These are phyloP conservation scores for Carex myosuroides DNA, from an alignment of 176 grass and related monocot genomes.

Conservation along the genomic window DNA sequence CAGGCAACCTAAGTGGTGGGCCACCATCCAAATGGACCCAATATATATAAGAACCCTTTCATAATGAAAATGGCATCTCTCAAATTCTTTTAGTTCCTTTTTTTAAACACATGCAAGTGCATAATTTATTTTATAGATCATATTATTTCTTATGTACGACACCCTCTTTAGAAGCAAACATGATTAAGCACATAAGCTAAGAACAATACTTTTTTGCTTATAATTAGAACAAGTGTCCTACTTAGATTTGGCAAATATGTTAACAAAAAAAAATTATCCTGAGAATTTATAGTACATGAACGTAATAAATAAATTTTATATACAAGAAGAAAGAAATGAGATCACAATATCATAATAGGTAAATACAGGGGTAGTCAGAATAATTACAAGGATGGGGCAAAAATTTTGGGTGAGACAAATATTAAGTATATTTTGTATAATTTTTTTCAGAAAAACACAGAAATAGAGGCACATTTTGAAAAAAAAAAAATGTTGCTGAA, in stretches of 20 bases:
- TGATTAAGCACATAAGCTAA: conserved; percentile 1
- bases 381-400: too few relatives aligned
- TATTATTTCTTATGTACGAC: neutral
- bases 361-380: too few relatives aligned
- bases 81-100: neutral
- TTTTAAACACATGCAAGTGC: neutral
- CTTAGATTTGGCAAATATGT: neutral
- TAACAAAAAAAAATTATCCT: neutral
- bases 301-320: too few relatives aligned
- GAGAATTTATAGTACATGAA: too few relatives aligned
- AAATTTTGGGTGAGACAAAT: too few relatives aligned
- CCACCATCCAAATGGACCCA: neutral
- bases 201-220: neutral
- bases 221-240: neutral
- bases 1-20: neutral
- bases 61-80: neutral
- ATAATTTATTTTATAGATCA: neutral
- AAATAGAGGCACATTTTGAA: too few relatives aligned
- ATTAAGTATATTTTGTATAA: too few relatives aligned
- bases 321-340: too few relatives aligned
- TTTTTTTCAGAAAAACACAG: too few relatives aligned
- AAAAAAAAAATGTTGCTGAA: too few relatives aligned
- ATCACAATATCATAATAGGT: too few relatives aligned
- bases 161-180: neutral
- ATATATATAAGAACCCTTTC: neutral